Base-by-base conservation (phyloP, 306 rosid genomes). In the Rosa lucieae region DNA sequence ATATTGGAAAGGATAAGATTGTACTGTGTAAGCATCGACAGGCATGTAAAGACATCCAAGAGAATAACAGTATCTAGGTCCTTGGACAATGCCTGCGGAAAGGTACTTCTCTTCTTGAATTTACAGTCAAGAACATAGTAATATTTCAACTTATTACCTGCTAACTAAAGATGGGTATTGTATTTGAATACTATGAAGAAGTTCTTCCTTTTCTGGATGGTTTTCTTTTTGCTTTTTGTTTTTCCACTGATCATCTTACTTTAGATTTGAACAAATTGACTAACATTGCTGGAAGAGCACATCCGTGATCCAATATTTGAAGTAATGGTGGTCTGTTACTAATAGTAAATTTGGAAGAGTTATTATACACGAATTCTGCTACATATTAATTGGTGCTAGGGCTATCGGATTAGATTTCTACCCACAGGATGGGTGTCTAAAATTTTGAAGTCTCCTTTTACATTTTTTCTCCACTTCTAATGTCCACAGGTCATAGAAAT, bases 1-100 rank as follows among this genome's bases (percentile, higher is more conserved):
- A 80, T 48, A 72, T 49, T 43, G 81, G 52, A 77, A 81, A 66
- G 68, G 51, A 84, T 79, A 77, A 67, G 78, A 29, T 43, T 72
- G 56, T 71, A 47, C 66, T n/a, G 43, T 58, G 10, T 79, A 48
- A 79, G 78, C 80, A 80, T 62, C 80, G 81, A 62, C 44, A 26
- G 42, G 35, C 79, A 37, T 77, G 67, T 7, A 67, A 26, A 8
- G 15, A 76, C 53, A 74, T 79, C 65, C 71, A 74, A 76, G 79
- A 73, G 21, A 49, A 73, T 66, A 61, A 18, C 20, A 49, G 59
- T 76, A 37, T 73, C 68, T 74, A 75, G 80, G 56, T 67, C 69
- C 46, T 72, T 51, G 58, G 32, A 77, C 51, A 48, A 80, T 52
- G 74, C 78, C 53, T 80, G 56, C 62, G 8, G 55, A 63, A 18